Evolutionary conservation across 2,329 filamentous ascomycete species (phyloP), one percentile per base, ranked within the genome.

Genomic region (Bretziella fagacearum): DNA sequence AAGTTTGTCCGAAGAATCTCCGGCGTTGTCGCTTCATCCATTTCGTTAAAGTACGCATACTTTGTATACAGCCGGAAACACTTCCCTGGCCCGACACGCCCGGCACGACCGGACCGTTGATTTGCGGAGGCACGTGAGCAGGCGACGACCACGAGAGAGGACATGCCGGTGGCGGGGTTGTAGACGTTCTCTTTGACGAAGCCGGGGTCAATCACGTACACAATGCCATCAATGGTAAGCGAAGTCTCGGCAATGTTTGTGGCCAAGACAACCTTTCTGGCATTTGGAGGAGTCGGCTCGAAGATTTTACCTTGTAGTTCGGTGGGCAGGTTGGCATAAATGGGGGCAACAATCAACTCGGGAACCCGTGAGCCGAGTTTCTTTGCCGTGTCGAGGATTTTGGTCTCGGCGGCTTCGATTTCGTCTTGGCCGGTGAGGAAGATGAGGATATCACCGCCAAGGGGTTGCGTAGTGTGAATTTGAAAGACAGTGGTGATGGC

Each of bases 171-270:
- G 1, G 81, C 77, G 0, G 87, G 81, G 52, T 94, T 93, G 65
- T 89, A 96, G 1, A 87, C 74, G 55, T 94, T 94, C 58, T 96
- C 85, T 61, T 98, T 98, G 52, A 91, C 85, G 53, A 93, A 93
- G 1, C 91, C 91, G 0, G 84, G 84, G 55, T 98, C 91, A 51
- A 96, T 93, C 29, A 96, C 91, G 59, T 93, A 95, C 6, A 89
- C 82, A 51, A 96, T 93, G 13, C 87, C 89, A 59, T 96, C 87
- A 49, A 98, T 94, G 0, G 91, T 98, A 57, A 98, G 65, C 67
- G 79, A 86, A 0, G 91, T 98, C 61, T 98, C 91, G 2, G 91
- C 91, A 60, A 98, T 96, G 58, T 98, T 98, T 2, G 91, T 96
- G 0, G 89, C 86, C 30, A 96, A 65, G 0, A 98, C 85, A 0